These are phyloP conservation scores for Geotrichum histeridarum DNA, from an alignment of 1,139 yeast species.

Conservation along the genomic window DNA sequence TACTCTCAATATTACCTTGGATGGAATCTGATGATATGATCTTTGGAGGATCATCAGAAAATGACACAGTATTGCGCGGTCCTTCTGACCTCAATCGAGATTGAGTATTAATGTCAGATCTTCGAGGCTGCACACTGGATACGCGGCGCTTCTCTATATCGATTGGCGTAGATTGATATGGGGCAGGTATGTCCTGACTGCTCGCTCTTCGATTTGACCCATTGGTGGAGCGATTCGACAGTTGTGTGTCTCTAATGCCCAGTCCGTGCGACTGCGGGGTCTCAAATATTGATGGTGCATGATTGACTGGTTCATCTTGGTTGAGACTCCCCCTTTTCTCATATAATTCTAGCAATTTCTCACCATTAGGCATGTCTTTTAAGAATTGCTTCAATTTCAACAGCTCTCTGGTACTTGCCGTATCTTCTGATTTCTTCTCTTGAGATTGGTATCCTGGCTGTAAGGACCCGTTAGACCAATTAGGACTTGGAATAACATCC, in stretches of 20 bases:
- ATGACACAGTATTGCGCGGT: constrained; percentile 4
- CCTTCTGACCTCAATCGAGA: not conserved
- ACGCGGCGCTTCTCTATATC: not conserved
- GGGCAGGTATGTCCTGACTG: not conserved
- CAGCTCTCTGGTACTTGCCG: constrained; percentile 4
- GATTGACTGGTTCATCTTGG: too few relatives aligned
- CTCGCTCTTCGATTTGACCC: not conserved
- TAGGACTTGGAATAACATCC: constrained; percentile 5
- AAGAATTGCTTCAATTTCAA: constrained; percentile 8
- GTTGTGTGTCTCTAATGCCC: not conserved
- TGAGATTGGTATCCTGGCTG: not conserved
- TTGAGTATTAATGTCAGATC: not conserved
- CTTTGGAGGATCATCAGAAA: not conserved
- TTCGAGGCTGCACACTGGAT: not conserved
- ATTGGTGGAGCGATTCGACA: not conserved
- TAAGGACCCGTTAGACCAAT: not conserved
- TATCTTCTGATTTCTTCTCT: not conserved
- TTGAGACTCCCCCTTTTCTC: not conserved
- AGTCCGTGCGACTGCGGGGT: not conserved
- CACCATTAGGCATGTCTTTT: constrained; percentile 13
- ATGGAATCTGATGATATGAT: not conserved
- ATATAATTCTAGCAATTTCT: constrained; percentile 11
- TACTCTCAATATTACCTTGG: not conserved
- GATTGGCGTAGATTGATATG: constrained; percentile 5
- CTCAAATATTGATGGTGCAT: not conserved